These are phyloP conservation scores for Brassica incana DNA, from an alignment of 345 rosid species.

Conservation along the genomic window DNA sequence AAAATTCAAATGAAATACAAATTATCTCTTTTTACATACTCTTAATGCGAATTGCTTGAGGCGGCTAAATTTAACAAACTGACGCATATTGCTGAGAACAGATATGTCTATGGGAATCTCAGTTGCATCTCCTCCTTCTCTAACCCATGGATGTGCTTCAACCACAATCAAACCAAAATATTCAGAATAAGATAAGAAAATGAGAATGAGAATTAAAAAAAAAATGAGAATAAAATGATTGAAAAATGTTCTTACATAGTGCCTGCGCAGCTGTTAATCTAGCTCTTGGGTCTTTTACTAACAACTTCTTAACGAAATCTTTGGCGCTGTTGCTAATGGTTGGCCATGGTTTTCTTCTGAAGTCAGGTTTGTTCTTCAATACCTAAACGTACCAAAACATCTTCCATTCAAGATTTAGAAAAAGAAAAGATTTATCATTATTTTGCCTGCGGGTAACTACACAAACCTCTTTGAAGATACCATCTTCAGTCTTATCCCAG, in stretches of 20 bases:
- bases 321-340: conserved; percentile 76
- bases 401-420: neutral
- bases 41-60: conserved; percentile 89
- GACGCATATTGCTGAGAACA: conserved; percentile 84
- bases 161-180: neutral
- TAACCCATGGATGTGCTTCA: conserved; percentile 97
- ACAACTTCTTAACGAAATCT: conserved; percentile 87
- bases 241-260: conserved; percentile 47
- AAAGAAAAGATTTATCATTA: neutral
- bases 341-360: conserved; percentile 95
- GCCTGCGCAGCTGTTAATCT: conserved; percentile 97
- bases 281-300: conserved; percentile 90
- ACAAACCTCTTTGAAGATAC: conserved; percentile 57
- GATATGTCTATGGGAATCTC: conserved; percentile 99
- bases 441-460: neutral
- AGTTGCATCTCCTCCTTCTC: conserved; percentile 97
- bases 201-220: neutral
- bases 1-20: conserved; percentile 21
- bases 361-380: conserved; percentile 56
- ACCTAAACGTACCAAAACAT: neutral
- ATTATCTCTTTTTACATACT: conserved; percentile 45
- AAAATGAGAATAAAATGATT: neutral
- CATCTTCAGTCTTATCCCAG: conserved; percentile 99
- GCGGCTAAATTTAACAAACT: conserved; percentile 96
- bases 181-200: neutral